A percentile compares a stretch with the other conserved stretches of the same genome.
Evolutionary conservation across 139 green algal genomes (phyloP).

Genomic region (Ettlia oleoabundans): DNA sequence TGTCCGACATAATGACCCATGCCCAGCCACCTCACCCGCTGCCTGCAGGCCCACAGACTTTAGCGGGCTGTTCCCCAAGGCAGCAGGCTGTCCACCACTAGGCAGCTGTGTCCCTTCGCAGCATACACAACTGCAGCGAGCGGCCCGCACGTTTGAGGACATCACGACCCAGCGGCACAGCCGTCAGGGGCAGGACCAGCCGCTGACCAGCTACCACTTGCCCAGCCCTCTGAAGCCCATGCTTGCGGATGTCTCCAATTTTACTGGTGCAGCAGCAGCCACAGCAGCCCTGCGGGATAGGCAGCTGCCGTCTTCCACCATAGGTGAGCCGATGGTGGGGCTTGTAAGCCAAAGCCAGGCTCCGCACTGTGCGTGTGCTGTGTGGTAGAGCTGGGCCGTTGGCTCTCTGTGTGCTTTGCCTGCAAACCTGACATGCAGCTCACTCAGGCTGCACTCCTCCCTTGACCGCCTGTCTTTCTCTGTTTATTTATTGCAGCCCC

Average conservation of each 20-base stretch:
- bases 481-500: conserved; percentile 6
- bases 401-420: no score
- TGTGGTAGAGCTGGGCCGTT: no score
- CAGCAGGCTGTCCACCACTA: background rate
- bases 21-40: background rate
- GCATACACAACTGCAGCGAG: background rate
- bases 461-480: background rate
- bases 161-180: background rate
- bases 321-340: no score
- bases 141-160: conserved; percentile 28
- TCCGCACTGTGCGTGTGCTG: no score
- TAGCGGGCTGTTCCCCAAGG: conserved; percentile 32
- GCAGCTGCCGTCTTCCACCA: conserved; percentile 13
- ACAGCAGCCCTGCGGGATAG: background rate
- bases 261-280: background rate
- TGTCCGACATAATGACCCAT: no score
- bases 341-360: no score
- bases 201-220: background rate
- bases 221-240: background rate
- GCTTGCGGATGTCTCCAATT: background rate
- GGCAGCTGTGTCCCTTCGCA: background rate
- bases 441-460: no score
- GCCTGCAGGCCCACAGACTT: conserved; percentile 25
- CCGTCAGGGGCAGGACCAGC: background rate
- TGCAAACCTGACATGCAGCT: no score